Evolutionary conservation across 768 basidiomycete genomes (phyloP), one percentile per base, ranked within the genome.

Genomic region (Tricholoma terreum): DNA sequence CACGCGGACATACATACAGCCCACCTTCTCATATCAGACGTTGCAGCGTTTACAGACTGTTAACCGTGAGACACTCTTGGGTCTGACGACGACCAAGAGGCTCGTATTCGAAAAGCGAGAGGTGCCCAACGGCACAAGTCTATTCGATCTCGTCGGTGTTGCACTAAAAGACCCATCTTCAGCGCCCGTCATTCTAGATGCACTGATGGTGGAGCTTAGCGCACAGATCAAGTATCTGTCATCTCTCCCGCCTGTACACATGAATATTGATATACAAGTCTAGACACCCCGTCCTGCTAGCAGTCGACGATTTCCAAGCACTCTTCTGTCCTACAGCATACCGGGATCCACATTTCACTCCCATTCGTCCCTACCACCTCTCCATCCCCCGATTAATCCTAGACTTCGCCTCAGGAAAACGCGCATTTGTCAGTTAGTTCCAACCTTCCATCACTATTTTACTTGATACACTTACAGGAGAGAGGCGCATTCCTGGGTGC

Each of bases 251-350:
- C 49, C 21, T 14, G 12, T 2, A 54, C 17, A 17, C 22, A 1
- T 17, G 14, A 30, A 12, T 14, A 48, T 54, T 52, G 17, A 61
- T 27, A 15, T 22, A 19, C 53, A 2, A 51, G 8, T 24, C 9
- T 57, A 94, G 92, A 43, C 75, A 78, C 64, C 92, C 92, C 0
- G 88, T 96, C 2, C 68, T 97, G 6, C 73, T 95, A 30, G 94
- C 93, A 0, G 77, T 95, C 1, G 94, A 97, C 61, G 94, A 96
- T 63, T 84, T 92, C 69, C 94, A 96, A 69, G 80, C 91, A 0
- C 70, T 97, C 22, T 93, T 90, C 65, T 76, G 81, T 66, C 73
- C 76, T 46, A 83, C 88, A 0, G 66, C 73, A 24, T 95, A 95
- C 72, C 82, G 84, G 22, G 86, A 91, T 56, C 89, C 89, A 11